Evolutionary conservation across 768 basidiomycete genomes (phyloP), one percentile per base, ranked within the genome.

Genomic region (Lentinus brumalis): DNA sequence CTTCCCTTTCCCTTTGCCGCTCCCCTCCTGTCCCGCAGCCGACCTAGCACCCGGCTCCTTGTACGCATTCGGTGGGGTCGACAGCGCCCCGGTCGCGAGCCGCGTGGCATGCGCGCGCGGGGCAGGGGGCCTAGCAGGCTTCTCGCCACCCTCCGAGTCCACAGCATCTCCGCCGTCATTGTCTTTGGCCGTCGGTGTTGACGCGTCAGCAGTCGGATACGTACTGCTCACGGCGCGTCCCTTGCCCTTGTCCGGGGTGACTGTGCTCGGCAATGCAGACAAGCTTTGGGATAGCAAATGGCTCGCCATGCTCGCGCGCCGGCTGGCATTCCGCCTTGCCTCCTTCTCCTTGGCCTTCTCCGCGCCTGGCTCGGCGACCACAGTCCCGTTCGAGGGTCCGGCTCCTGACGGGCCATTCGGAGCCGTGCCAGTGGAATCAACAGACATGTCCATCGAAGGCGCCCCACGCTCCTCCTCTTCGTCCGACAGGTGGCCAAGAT

Each of bases 201-300:
- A 50, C 54, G 7, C 21, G 21, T 26, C 46, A 38, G 21, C 38
- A 12, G 44, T 21, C 4, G 53, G 67, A 45, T 26, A 68, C 46
- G 54, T 40, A 15, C 61, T 66, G 59, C 60, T 66, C 41, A 60
- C 58, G 7, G 69, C 61, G 32, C 66, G 54, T 45, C 57, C 40
- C 50, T 59, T 65, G 47, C 60, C 66, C 55, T 59, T 8, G 50
- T 39, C 41, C 18, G 52, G 44, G 65, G 64, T 2, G 71, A 67
- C 10, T 3, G 79, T 77, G 45, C 76, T 66, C 44, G 83, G 83
- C 32, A 84, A 66, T 4, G 76, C 74, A n/a, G 77, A 81, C 38
- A 89, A 68, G 5, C 88, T 90, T 67, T 85, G 82, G 3, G 87
- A 83, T 38, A 89, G 80, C 4, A 83, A 79, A 57, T 86, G 82